Evolutionary conservation across 306 rosid species (phyloP), one percentile per base, ranked within the genome.

Genomic region (Lathyrus tuberosus): DNA sequence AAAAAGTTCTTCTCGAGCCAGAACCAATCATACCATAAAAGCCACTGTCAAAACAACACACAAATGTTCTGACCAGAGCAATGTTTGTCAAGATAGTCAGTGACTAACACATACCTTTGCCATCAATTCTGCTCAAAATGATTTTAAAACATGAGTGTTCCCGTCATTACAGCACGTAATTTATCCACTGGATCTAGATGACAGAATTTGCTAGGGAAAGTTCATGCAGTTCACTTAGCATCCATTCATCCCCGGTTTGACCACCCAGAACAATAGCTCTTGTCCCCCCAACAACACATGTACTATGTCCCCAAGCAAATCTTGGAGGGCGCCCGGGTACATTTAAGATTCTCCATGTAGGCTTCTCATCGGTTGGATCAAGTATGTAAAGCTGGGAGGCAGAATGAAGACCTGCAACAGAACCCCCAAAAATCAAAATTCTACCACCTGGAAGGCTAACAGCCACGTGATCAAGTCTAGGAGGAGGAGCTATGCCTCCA

Each of bases 161-260:
- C 78, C 82, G 62, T 81, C 67, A 37, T 58, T 48, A 62, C 70
- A 69, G 49, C 83, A 54, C 67, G 62, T 80, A 74, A 42, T 71
- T 74, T 78, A 80, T 70, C 74, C 54, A 18, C 64, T 51, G 64
- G 65, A 42, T 78, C 82, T 88, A 89, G 82, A 81, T 78, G 42
- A 71, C 83, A 77, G 95, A 82, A 85, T 82, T 95, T 70, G 91
- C 97, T 57, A 95, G 79, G 6, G 99, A 95, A 77, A 95, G 95
- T 84, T 95, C 99, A 79, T 95, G 97, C 58, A 95, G 86, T 72
- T 95, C 99, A 40, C 99, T 86, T 75, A 95, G 81, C 92, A 90
- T 91, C 99, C 99, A 95, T 74, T 95, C 97, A 80, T 95, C 99
- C 81, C 99, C 99, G 8, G 99, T 91, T 81, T 95, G 99, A 77